A percentile compares a stretch with the other conserved stretches of the same genome.
phyloP scores from a whole-genome alignment of 108 stramenopile species.

The Nitzschia palea region DNA sequence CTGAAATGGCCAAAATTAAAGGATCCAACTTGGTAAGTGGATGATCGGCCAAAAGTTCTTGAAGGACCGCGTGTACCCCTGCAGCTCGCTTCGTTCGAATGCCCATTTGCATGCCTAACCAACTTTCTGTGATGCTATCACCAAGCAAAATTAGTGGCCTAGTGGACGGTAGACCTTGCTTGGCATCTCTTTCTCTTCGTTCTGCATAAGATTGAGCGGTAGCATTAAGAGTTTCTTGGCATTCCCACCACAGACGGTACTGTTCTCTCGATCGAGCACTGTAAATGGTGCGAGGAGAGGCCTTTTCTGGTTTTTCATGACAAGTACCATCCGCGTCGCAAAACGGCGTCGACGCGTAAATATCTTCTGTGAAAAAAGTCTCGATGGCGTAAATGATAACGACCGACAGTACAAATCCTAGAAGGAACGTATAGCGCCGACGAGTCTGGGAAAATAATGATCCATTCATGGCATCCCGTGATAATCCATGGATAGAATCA shows the following conservation, averaged over 20 bases:
- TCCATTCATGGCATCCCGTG: no score
- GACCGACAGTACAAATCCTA: not conserved
- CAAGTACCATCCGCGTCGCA: slow-evolving; percentile 34
- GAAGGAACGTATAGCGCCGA: not conserved
- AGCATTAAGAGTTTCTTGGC: slow-evolving; percentile 8
- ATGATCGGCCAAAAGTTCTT: not conserved
- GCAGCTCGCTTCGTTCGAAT: slow-evolving; percentile 12
- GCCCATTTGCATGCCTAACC: slow-evolving; percentile 47
- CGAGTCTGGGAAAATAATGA: no score
- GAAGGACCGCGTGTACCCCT: slow-evolving; percentile 25
- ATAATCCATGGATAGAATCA: no score
- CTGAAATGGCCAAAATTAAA: slow-evolving; percentile 23
- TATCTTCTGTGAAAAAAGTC: not conserved
- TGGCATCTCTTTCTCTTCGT: not conserved
- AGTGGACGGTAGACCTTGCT: not conserved
- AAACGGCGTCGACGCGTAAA: slow-evolving; percentile 18
- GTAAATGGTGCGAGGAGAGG: slow-evolving; percentile 43
- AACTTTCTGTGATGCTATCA: slow-evolving; percentile 60
- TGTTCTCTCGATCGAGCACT: slow-evolving; percentile 31
- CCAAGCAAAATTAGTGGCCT: slow-evolving; percentile 50
- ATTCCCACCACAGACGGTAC: slow-evolving; percentile 32
- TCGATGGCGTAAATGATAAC: not conserved
- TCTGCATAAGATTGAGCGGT: slow-evolving; percentile 23
- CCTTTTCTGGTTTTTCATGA: slow-evolving; percentile 29
- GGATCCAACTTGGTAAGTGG: slow-evolving; percentile 17